Evolutionary conservation across 306 rosid genomes (phyloP).

Genomic region (Acmispon strigosus): DNA sequence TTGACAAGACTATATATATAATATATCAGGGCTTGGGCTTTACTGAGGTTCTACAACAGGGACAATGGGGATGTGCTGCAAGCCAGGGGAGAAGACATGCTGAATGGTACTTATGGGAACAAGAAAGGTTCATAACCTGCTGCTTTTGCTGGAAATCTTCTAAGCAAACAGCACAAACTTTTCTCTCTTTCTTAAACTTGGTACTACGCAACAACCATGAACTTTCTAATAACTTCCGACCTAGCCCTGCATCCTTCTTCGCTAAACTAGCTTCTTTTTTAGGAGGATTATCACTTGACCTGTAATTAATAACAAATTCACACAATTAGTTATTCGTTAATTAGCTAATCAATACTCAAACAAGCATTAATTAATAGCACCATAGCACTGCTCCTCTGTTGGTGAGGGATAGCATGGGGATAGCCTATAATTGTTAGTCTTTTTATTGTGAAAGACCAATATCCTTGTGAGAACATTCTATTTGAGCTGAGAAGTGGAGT

Average conservation of each 20-base stretch:
- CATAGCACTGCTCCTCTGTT: no score
- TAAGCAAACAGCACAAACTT: conserved; percentile 31
- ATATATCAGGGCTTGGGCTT: no score
- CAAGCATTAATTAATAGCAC: no score
- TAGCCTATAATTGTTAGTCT: no score
- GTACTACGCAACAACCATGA: conserved; percentile 21
- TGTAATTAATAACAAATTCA: not conserved
- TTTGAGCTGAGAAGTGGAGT: no score
- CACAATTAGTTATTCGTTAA: no score
- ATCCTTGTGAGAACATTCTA: no score
- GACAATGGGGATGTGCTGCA: conserved; percentile 30
- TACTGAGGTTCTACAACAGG: conserved; percentile 28
- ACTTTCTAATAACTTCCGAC: conserved; percentile 9
- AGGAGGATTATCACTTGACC: conserved; percentile 1
- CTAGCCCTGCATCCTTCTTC: conserved; percentile 14
- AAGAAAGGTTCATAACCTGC: conserved; percentile 27
- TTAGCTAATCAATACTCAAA: no score
- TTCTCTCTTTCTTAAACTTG: conserved; percentile 22
- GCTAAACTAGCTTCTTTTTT: not conserved
- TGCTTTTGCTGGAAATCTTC: conserved; percentile 20
- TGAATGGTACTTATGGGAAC: conserved; percentile 39
- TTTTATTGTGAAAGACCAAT: no score
- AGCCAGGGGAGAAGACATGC: conserved; percentile 41
- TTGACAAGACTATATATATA: no score
- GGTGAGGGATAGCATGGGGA: no score